Evolutionary conservation across 371 early-diverging fungal species (phyloP).

Genomic region (Apophysomyces variabilis): DNA sequence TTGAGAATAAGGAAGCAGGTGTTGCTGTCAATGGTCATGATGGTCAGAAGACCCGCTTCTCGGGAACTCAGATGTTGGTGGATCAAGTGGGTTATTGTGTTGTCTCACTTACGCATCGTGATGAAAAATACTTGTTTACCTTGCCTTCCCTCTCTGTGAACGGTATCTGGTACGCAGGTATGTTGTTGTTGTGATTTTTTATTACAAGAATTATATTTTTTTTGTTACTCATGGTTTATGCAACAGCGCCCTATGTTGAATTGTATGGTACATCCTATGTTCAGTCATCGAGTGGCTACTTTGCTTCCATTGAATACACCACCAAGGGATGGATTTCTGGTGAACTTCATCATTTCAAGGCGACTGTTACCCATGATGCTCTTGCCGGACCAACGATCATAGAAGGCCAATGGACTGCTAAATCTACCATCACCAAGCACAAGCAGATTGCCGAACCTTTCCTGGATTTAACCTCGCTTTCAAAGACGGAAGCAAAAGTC

Average conservation of each 20-base stretch:
- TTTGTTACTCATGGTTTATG: too few species aligned
- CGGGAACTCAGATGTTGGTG: slow-evolving; percentile 77
- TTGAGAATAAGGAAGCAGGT: slow-evolving; percentile 74
- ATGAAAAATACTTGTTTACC: slow-evolving; percentile 75
- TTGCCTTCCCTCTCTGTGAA: slow-evolving; percentile 79
- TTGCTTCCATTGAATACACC: slow-evolving; percentile 73
- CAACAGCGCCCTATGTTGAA: slow-evolving; percentile 74
- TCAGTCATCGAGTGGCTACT: slow-evolving; percentile 65
- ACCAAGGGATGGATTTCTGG: slow-evolving; percentile 83
- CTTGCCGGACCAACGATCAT: slow-evolving; percentile 46
- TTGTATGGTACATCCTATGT: slow-evolving; percentile 73
- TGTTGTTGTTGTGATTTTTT: slow-evolving; percentile 22
- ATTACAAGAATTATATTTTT: neutral
- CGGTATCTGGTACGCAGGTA: slow-evolving; percentile 79
- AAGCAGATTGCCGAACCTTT: slow-evolving; percentile 51
- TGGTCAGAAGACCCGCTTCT: slow-evolving; percentile 83
- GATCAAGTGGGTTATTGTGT: slow-evolving; percentile 78
- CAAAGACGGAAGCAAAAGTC: slow-evolving; percentile 47
- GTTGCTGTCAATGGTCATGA: slow-evolving; percentile 76
- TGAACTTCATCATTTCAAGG: slow-evolving; percentile 82
- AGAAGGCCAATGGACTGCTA: slow-evolving; percentile 72
- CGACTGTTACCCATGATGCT: slow-evolving; percentile 50
- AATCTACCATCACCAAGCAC: slow-evolving; percentile 58
- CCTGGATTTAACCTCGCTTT: slow-evolving; percentile 62
- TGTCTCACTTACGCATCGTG: slow-evolving; percentile 53